Evolutionary conservation across 2,329 filamentous ascomycete genomes (phyloP).

Genomic region (Knoxdaviesia proteae): DNA sequence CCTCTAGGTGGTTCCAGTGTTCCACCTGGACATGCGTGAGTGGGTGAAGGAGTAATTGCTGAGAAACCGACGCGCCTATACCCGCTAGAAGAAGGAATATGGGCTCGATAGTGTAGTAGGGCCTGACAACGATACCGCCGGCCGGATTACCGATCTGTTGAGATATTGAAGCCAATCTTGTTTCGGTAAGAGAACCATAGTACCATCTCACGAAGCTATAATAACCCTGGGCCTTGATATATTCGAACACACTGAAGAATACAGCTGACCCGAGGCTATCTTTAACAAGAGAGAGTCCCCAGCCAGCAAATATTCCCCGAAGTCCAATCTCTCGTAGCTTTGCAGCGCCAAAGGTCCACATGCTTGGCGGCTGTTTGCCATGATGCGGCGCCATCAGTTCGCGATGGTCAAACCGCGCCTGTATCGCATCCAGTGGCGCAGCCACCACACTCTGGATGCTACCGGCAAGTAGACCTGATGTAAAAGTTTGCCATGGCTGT

Average conservation of each 20-base stretch:
- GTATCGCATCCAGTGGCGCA: slow-evolving; percentile 55
- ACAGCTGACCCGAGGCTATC: slow-evolving; percentile 48
- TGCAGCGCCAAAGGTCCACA: slow-evolving; percentile 51
- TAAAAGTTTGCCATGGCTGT: slow-evolving; percentile 38
- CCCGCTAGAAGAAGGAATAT: slow-evolving; percentile 50
- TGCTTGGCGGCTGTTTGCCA: slow-evolving; percentile 26
- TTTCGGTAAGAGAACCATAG: slow-evolving; percentile 37
- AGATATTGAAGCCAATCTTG: slow-evolving; percentile 25
- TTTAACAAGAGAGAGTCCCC: slow-evolving; percentile 45
- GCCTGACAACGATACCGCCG: slow-evolving; percentile 30
- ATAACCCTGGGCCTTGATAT: slow-evolving; percentile 50
- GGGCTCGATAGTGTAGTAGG: slow-evolving; percentile 58
- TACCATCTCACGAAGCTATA: slow-evolving; percentile 52
- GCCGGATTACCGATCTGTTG: neutral
- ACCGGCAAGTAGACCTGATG: slow-evolving; percentile 50
- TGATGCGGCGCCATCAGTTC: slow-evolving; percentile 16
- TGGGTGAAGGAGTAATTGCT: slow-evolving; percentile 52
- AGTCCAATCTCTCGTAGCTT: slow-evolving; percentile 48
- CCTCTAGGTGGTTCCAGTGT: slow-evolving; percentile 53
- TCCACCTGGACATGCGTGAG: slow-evolving; percentile 49
- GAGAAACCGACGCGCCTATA: slow-evolving; percentile 43
- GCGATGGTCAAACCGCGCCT: slow-evolving; percentile 46
- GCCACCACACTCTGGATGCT: slow-evolving; percentile 49
- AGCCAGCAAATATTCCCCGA: slow-evolving; percentile 55
- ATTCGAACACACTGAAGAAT: slow-evolving; percentile 61